A percentile compares a stretch with the other conserved stretches of the same genome.
phyloP scores from a whole-genome alignment of 2,329 filamentous ascomycete genomes.

The Teratosphaeria zuluensis region DNA sequence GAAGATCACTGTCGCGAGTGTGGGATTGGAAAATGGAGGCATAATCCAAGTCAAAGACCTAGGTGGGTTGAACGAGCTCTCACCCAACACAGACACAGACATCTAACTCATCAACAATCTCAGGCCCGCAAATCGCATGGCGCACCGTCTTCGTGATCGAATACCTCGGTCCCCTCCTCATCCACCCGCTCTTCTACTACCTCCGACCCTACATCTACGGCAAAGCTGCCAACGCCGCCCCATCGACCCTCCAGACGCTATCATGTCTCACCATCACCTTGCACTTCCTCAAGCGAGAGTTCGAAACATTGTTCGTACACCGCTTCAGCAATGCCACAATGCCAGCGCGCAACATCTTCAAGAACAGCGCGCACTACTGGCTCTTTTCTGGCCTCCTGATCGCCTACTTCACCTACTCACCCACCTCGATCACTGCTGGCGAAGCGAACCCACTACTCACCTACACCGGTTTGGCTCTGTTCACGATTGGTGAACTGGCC shows the following conservation, averaged over 20 bases:
- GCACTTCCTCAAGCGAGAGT: slow-evolving; percentile 92
- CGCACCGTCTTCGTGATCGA: slow-evolving; percentile 90
- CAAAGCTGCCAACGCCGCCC: slow-evolving; percentile 29
- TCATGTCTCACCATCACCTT: slow-evolving; percentile 62
- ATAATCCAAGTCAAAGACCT: slow-evolving; percentile 83
- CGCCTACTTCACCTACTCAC: slow-evolving; percentile 76
- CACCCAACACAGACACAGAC: background rate
- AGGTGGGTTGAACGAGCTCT: slow-evolving; percentile 45
- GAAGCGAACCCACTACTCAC: slow-evolving; percentile 45
- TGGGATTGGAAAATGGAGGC: slow-evolving; percentile 49
- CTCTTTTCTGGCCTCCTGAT: slow-evolving; percentile 67
- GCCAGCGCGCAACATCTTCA: slow-evolving; percentile 83
- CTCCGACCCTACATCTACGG: slow-evolving; percentile 65
- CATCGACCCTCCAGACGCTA: slow-evolving; percentile 61
- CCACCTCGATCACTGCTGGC: slow-evolving; percentile 56
- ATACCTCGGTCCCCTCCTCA: slow-evolving; percentile 82
- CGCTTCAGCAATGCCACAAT: slow-evolving; percentile 92
- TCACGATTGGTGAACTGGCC: slow-evolving; percentile 64
- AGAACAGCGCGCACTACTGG: slow-evolving; percentile 96
- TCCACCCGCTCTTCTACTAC: slow-evolving; percentile 65
- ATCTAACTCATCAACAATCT: background rate
- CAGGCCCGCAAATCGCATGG: slow-evolving; percentile 85
- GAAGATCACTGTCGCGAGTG: slow-evolving; percentile 43
- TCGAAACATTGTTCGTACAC: slow-evolving; percentile 89
- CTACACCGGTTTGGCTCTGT: slow-evolving; percentile 61